These are phyloP conservation scores for Phialophora expanda DNA, from an alignment of 2,329 filamentous ascomycete genomes.

Conservation along the genomic window DNA sequence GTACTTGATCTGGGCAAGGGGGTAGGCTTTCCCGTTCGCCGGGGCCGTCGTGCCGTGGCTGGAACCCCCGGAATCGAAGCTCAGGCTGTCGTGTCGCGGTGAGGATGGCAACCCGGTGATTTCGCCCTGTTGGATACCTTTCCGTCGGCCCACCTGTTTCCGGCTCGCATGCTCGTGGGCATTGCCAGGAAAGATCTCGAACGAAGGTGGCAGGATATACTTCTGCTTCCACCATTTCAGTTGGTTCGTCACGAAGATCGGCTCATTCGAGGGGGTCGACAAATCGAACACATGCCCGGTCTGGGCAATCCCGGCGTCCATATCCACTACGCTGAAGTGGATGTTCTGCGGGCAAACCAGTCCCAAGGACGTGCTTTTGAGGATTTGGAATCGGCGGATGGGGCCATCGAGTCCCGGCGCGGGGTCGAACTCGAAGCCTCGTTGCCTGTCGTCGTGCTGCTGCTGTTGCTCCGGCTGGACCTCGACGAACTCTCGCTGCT, in stretches of 20 bases:
- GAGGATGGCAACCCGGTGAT: slow-evolving; percentile 8
- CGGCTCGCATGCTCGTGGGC: not conserved
- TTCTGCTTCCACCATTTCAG: slow-evolving; percentile 35
- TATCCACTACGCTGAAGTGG: slow-evolving; percentile 25
- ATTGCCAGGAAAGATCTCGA: slow-evolving; percentile 19
- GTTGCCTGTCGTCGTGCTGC: slow-evolving; percentile 12
- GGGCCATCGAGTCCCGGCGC: slow-evolving; percentile 12
- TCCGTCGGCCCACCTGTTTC: not conserved
- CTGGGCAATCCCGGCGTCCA: slow-evolving; percentile 17
- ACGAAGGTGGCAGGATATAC: slow-evolving; percentile 27
- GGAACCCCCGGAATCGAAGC: not conserved
- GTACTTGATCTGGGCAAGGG: slow-evolving; percentile 28
- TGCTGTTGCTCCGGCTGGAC: slow-evolving; percentile 1
- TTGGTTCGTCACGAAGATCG: slow-evolving; percentile 24
- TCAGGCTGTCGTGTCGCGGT: slow-evolving; percentile 10
- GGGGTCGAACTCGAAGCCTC: slow-evolving; percentile 10
- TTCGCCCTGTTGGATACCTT: not conserved
- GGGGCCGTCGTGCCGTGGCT: not conserved
- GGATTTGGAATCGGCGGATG: slow-evolving; percentile 34
- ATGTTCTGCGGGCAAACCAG: slow-evolving; percentile 37
- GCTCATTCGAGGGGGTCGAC: slow-evolving; percentile 2
- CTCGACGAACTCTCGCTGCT: slow-evolving; percentile 32
- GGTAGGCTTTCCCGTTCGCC: slow-evolving; percentile 18
- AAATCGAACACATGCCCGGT: slow-evolving; percentile 7
- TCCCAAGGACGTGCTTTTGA: slow-evolving; percentile 36